These are phyloP conservation scores for Botrytis aclada DNA, from an alignment of 2,329 filamentous ascomycete species.

Conservation along the genomic window DNA sequence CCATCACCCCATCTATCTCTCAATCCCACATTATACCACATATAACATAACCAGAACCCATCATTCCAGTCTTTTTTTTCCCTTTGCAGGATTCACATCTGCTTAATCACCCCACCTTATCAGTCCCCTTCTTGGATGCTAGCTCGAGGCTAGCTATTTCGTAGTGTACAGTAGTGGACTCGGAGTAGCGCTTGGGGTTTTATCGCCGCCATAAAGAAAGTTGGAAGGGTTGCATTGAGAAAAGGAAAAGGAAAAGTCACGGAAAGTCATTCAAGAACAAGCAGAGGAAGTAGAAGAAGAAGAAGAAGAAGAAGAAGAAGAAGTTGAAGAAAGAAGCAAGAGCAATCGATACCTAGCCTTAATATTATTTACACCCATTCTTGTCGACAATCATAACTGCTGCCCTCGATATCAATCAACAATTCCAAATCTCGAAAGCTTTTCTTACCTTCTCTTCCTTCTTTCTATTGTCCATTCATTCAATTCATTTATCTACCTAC, in stretches of 20 bases:
- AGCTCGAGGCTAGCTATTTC: constrained; percentile 1
- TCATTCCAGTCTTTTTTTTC: not conserved
- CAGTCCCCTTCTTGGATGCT: not conserved
- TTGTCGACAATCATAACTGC: constrained; percentile 10
- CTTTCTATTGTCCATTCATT: constrained; percentile 18
- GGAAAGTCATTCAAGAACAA: not conserved
- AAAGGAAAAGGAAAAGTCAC: not conserved
- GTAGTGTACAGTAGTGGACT: constrained; percentile 8
- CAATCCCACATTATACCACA: not conserved
- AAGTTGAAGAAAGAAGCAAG: constrained; percentile 2
- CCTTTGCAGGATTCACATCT: not conserved
- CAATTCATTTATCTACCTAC: not conserved
- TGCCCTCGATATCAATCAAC: not conserved
- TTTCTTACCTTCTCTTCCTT: constrained; percentile 18
- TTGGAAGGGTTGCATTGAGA: constrained; percentile 10
- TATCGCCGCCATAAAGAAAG: constrained; percentile 11
- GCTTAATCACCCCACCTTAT: constrained; percentile 12
- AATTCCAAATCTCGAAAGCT: not conserved
- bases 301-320: not conserved
- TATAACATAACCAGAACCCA: not conserved
- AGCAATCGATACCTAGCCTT: not conserved
- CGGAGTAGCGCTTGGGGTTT: constrained; percentile 13
- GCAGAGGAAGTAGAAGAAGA: not conserved
- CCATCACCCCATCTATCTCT: not conserved
- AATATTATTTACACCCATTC: constrained; percentile 1